These are phyloP conservation scores for Sinapis alba DNA, from an alignment of 441 rosid species.

Conservation along the genomic window DNA sequence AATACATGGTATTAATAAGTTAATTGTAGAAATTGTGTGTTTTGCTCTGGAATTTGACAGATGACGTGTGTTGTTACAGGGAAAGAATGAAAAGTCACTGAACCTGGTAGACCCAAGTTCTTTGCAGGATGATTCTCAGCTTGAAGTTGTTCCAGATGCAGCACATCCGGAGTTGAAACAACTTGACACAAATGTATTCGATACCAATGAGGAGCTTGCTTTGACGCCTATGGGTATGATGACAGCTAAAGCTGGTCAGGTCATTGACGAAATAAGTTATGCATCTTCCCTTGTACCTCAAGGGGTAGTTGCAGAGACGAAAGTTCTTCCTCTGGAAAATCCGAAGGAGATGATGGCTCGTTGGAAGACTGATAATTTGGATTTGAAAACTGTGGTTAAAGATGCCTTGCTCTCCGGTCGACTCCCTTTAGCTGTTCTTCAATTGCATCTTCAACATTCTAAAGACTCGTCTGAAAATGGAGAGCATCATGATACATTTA, in stretches of 20 bases:
- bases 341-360: conserved; percentile 99
- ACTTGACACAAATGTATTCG: conserved; percentile 32
- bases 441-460: conserved; percentile 92
- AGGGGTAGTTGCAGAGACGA: conserved; percentile 48
- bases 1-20: conserved; percentile 29
- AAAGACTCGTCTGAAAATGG: conserved; percentile 57
- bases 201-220: conserved; percentile 54
- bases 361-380: conserved; percentile 87
- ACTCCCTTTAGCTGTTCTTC: conserved; percentile 98
- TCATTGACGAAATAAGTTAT: conserved; percentile 52
- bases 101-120: conserved; percentile 47
- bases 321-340: conserved; percentile 80
- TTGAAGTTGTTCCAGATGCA: conserved; percentile 53
- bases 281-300: conserved; percentile 62
- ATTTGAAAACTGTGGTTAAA: conserved; percentile 86
- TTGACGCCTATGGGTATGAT: conserved; percentile 53
- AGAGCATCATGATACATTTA: conserved; percentile 80
- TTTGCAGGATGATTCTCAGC: conserved; percentile 62
- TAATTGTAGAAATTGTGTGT: conserved; percentile 14
- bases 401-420: conserved; percentile 97
- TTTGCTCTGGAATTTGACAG: conserved; percentile 36
- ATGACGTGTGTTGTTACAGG: conserved; percentile 49
- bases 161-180: conserved; percentile 46
- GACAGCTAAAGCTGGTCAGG: conserved; percentile 48
- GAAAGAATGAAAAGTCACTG: conserved; percentile 50